A percentile compares a stretch with the other conserved stretches of the same genome.
Evolutionary conservation across 2,329 filamentous ascomycete genomes (phyloP).

Genomic region (Cryphonectria carpinicola): DNA sequence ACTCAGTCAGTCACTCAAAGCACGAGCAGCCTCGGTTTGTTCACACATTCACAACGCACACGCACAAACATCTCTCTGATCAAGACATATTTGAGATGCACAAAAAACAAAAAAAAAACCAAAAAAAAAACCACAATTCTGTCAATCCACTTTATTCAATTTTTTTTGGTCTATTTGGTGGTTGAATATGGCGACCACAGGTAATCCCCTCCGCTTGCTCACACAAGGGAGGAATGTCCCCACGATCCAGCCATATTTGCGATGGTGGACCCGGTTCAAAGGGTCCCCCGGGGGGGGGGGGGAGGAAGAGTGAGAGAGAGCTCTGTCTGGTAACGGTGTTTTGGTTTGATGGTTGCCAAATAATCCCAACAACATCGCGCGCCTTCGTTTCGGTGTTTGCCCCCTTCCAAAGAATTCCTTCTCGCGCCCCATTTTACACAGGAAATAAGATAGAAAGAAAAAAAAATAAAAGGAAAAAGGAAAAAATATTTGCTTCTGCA

Average conservation of each 20-base stretch:
- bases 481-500: conserved; percentile 15
- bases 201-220: conserved; percentile 22
- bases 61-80: no score
- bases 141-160: conserved; percentile 1
- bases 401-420: conserved; percentile 12
- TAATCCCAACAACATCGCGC: conserved; percentile 22
- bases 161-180: conserved; percentile 11
- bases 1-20: not conserved
- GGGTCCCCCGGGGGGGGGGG: not conserved
- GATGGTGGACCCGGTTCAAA: conserved; percentile 15
- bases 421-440: conserved; percentile 26
- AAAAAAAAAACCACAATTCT: not conserved
- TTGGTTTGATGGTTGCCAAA: conserved; percentile 13
- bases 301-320: not conserved
- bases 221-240: conserved; percentile 11
- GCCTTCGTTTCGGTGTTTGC: conserved; percentile 14
- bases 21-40: not conserved
- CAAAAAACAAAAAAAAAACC: no score
- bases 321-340: conserved; percentile 11
- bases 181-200: conserved; percentile 2
- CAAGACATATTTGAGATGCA: not conserved
- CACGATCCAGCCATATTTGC: conserved; percentile 22
- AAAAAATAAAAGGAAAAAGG: conserved; percentile 1
- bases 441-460: conserved; percentile 26
- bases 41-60: not conserved